Evolutionary conservation across 306 rosid species (phyloP), one percentile per base, ranked within the genome.

Genomic region (Quercus cerris): DNA sequence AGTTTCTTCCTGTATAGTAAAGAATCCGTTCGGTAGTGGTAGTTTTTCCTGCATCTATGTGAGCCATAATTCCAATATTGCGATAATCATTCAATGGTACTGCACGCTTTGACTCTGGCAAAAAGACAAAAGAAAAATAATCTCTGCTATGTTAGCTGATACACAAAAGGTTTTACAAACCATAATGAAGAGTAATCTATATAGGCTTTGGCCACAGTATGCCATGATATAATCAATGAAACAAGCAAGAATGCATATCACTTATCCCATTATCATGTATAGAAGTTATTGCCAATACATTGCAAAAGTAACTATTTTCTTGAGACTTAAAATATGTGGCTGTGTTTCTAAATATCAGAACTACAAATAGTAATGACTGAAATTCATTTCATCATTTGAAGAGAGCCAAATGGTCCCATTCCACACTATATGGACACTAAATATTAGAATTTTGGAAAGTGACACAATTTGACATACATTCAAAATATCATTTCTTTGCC

Each of bases 61-160:
- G 98, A 82, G 99, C 98, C 99, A 95, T 95, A 83, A 95, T 95
- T 41, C 99, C 98, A 8, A 93, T 95, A 73, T 95, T 95, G 79
- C 97, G 97, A 74, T 95, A 95, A 83, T 95, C 99, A 19, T 84
- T 85, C 83, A 94, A 74, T 0, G 97, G 94, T 51, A 93, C 76
- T 10, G 76, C 13, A 30, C 94, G 96, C 87, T 87, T 93, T n/a
- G 81, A 13, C 49, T 84, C 97, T 91, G 82, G 9, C 28, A 73
- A 58, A 30, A 57, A 77, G 51, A 77, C 74, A 57, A 28, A 57
- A 80, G 80, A 81, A 72, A 72, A 64, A 46, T 27, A 78, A 81
- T 55, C 67, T 46, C 76, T 11, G 51, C 28, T 28, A n/a, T 28
- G 15, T 62, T 27, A 83, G 73, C 75, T 8, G 56, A 67, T 13